Percentiles rank a stretch among this genome's conserved stretches.
Conservation (phyloP, 2,329 filamentous ascomycete genomes). For the Lecanosticta acicola region DNA sequence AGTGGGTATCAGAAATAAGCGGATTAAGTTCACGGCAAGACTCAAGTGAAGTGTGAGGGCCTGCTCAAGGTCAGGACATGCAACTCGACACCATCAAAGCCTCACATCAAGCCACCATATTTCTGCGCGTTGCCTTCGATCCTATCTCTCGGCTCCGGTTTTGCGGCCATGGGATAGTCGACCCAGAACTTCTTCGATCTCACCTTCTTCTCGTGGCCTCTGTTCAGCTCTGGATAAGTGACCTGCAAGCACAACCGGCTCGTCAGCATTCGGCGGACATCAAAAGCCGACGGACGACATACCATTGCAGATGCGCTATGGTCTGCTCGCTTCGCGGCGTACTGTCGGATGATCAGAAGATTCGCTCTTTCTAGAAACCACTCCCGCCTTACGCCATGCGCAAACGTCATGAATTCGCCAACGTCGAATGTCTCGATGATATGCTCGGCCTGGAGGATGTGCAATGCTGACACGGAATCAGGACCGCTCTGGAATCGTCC, state of each 20-base stretch:
- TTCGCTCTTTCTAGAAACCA: background rate
- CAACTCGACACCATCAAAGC: too few species aligned
- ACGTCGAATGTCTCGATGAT: slow-evolving; percentile 12
- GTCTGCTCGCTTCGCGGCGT: slow-evolving; percentile 9
- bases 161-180: slow-evolving; percentile 9
- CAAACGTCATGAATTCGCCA: slow-evolving; percentile 17
- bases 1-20: too few species aligned
- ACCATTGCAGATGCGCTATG: slow-evolving; percentile 12
- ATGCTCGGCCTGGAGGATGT: slow-evolving; percentile 9
- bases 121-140: slow-evolving; percentile 8
- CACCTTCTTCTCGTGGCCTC: slow-evolving; percentile 12
- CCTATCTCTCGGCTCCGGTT: slow-evolving; percentile 1
- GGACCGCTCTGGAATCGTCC: background rate
- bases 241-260: background rate
- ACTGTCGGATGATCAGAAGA: background rate
- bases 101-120: slow-evolving; percentile 12
- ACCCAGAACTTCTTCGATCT: slow-evolving; percentile 12
- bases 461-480: slow-evolving; percentile 7
- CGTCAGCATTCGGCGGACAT: background rate
- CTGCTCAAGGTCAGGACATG: too few species aligned
- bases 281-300: background rate
- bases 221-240: slow-evolving; percentile 10
- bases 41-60: too few species aligned
- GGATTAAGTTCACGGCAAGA: too few species aligned
- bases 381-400: slow-evolving; percentile 2